Evolutionary conservation across 768 basidiomycete genomes (phyloP).

Genomic region (Tephrocybe sp.): DNA sequence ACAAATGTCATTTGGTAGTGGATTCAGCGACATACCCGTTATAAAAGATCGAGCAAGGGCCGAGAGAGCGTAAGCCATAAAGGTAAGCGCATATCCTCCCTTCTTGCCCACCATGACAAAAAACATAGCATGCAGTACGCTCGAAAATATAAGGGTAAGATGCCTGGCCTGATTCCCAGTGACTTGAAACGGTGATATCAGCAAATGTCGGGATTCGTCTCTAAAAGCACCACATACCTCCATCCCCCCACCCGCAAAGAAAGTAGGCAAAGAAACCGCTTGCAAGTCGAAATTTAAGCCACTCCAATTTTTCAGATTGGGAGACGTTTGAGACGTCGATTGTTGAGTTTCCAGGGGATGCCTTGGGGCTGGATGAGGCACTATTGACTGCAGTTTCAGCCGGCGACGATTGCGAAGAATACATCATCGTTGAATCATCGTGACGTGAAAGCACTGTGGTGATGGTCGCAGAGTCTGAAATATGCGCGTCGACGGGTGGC

Average conservation of each 20-base stretch:
- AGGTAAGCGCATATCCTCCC: conserved; percentile 38
- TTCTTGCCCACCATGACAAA: conserved; percentile 52
- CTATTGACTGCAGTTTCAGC: neutral
- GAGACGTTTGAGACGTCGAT: neutral
- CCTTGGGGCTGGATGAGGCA: neutral
- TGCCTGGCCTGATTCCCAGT: conserved; percentile 51
- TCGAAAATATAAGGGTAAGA: conserved; percentile 33
- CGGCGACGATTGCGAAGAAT: neutral
- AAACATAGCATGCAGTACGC: conserved; percentile 37
- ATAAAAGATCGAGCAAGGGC: conserved; percentile 48
- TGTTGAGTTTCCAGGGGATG: conserved; percentile 13
- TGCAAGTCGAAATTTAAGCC: conserved; percentile 38
- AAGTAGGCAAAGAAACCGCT: conserved; percentile 45
- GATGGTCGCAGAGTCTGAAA: neutral
- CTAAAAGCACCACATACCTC: conserved; percentile 25
- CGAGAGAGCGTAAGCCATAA: conserved; percentile 45
- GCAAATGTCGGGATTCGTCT: neutral
- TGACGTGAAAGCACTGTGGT: neutral
- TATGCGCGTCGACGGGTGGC: neutral
- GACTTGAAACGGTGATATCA: conserved; percentile 29
- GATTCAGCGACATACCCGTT: conserved; percentile 34
- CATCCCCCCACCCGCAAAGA: conserved; percentile 54
- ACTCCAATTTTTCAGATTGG: conserved; percentile 18
- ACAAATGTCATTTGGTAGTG: neutral
- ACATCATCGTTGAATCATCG: neutral